Base-by-base conservation (phyloP, 805 yeast species). In the Saturnispora bothae region DNA sequence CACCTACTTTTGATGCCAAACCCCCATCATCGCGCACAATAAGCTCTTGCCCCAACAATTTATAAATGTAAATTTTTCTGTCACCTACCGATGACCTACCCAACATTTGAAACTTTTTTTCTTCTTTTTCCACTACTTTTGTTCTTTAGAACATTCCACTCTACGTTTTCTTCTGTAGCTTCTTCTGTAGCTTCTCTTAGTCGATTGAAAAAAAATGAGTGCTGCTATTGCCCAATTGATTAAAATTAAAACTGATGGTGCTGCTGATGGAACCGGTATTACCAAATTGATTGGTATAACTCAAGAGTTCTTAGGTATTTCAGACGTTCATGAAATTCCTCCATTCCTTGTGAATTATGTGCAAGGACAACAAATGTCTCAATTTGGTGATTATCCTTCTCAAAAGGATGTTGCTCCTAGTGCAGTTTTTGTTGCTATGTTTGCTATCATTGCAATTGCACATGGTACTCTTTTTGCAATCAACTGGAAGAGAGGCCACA, bases 331-430 rank as follows among this genome's bases (percentile, higher is more conserved):
- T 0, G 46, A 53, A 15, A 57, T 72, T 21, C 81, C 83, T 2
- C 39, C 31, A 3, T 49, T 46, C 3, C 53, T 75, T 37, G 42
- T 60, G 5, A 51, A 56, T 2, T 63, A 60, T 36, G 65, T 64
- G 10, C 41, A 63, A 28, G 56, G 51, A 4, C 43, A 52, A 23
- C 78, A 74, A 50, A 65, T 61, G 38, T 59, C 73, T 6, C 53
- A 76, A 30, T 78, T 78, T 58, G 88, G 88, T 8, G 72, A 72
- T 6, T 81, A 78, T 49, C 83, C 85, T 3, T 48, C 49, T 19
- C 32, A 32, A 17, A 53, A 49, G 12, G 89, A 81, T 54, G 52
- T 64, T 10, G 83, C 74, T 2, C 86, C 86, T 3, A 60, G 69
- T 40, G 72, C 73, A 2, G 54, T 80, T 0, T 78, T 79, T 46